phyloP scores from a whole-genome alignment of 352 stramenopile genomes.

The Pythium brachiatum region DNA sequence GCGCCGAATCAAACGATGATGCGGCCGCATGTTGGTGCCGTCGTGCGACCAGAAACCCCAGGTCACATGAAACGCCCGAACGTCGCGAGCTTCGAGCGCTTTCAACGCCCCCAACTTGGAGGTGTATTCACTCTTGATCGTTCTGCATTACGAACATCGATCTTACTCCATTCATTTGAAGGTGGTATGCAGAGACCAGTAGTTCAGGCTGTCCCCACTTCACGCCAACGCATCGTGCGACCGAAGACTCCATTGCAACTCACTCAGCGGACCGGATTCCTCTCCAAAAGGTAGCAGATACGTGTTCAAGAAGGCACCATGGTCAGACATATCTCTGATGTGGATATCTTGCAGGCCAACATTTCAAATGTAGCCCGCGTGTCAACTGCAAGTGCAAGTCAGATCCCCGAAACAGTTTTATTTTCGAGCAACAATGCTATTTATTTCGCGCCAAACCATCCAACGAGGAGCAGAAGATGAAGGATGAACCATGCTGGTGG shows the following conservation, averaged over 20 bases:
- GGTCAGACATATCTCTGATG: neutral
- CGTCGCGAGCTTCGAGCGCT: conserved; percentile 60
- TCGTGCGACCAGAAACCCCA: conserved; percentile 42
- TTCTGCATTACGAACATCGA: neutral
- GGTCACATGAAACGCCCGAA: conserved; percentile 42
- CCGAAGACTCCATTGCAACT: conserved; percentile 72
- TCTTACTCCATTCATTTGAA: conserved; percentile 7
- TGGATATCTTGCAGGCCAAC: conserved; percentile 10
- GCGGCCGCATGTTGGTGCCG: conserved; percentile 23
- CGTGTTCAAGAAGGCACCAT: neutral
- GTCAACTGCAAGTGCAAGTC: no score
- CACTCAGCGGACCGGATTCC: conserved; percentile 55
- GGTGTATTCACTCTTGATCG: neutral
- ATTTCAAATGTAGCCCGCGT: conserved; percentile 26
- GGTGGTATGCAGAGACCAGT: conserved; percentile 27
- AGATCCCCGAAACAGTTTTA: neutral
- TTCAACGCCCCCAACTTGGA: conserved; percentile 62
- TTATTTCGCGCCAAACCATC: conserved; percentile 3
- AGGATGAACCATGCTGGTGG: neutral
- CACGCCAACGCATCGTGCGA: conserved; percentile 54
- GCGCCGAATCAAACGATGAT: conserved; percentile 26
- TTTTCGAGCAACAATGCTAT: neutral
- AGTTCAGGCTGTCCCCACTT: conserved; percentile 38
- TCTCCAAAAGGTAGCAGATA: conserved; percentile 52
- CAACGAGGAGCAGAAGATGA: neutral